phyloP scores from a whole-genome alignment of 768 basidiomycete species.

The Rickenella mellea region DNA sequence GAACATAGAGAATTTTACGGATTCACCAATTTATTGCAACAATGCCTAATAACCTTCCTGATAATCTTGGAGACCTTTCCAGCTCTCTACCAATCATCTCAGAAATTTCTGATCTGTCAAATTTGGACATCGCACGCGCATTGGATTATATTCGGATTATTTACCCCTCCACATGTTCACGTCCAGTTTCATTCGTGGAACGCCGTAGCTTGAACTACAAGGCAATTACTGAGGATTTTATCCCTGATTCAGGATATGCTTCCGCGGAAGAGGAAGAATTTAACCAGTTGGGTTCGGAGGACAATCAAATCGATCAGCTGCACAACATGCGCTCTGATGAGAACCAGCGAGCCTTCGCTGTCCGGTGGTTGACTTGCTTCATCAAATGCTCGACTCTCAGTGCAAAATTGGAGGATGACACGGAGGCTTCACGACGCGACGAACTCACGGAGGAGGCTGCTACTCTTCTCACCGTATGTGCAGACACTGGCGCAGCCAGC shows the following conservation, averaged over 20 bases:
- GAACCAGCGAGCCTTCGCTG: conserved; percentile 57
- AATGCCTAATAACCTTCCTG: too few species aligned
- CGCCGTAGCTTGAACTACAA: too few species aligned
- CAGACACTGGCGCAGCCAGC: conserved; percentile 31
- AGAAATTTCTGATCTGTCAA: too few species aligned
- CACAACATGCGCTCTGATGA: conserved; percentile 49
- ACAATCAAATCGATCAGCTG: conserved; percentile 18
- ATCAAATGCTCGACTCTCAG: conserved; percentile 51
- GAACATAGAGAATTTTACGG: too few species aligned
- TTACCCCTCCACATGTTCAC: too few species aligned
- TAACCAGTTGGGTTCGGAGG: conserved; percentile 8
- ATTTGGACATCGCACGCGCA: too few species aligned
- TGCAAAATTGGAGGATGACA: conserved; percentile 23
- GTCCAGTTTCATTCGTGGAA: too few species aligned
- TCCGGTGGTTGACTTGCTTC: conserved; percentile 69
- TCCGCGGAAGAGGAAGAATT: conserved; percentile 59
- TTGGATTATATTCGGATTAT: too few species aligned
- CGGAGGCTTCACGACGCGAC: conserved; percentile 28
- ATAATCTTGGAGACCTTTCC: conserved; percentile 42
- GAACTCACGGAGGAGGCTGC: conserved; percentile 46
- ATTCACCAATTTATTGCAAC: too few species aligned
- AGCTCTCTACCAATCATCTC: conserved; percentile 35
- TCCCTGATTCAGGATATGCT: conserved; percentile 72
- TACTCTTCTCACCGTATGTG: conserved; percentile 45
- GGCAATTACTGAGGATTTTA: too few species aligned